Evolutionary conservation across 2,329 filamentous ascomycete species (phyloP).

Genomic region (Plectosphaerella sp.): DNA sequence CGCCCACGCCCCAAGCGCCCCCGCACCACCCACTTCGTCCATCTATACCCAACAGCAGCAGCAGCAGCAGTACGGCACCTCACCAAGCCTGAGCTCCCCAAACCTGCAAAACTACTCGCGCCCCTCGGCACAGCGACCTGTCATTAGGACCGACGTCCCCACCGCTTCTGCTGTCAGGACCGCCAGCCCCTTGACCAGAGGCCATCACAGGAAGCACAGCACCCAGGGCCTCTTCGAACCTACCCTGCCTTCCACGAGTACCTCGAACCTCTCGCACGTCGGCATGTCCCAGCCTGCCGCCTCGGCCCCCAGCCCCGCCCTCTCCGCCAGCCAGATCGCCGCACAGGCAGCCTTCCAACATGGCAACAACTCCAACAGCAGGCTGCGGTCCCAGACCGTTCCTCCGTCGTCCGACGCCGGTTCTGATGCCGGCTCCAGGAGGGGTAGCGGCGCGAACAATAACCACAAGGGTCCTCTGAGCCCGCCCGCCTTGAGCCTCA

Average conservation of each 20-base stretch:
- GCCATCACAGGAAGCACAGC: constrained; percentile 57
- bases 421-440: constrained; percentile 23
- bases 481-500: constrained; percentile 60
- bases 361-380: constrained; percentile 35
- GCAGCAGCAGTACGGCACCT: constrained; percentile 41
- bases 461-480: constrained; percentile 46
- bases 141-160: constrained; percentile 22
- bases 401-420: constrained; percentile 49
- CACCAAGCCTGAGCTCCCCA: constrained; percentile 41
- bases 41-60: constrained; percentile 20
- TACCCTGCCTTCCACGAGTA: constrained; percentile 59
- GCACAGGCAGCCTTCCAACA: constrained; percentile 72
- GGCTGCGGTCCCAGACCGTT: constrained; percentile 72
- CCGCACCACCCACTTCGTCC: constrained; percentile 5
- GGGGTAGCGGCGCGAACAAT: neutral
- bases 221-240: constrained; percentile 76
- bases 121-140: constrained; percentile 32
- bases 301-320: constrained; percentile 26
- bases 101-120: constrained; percentile 57
- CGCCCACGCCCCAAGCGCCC: constrained; percentile 11
- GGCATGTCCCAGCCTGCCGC: constrained; percentile 42
- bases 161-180: constrained; percentile 16
- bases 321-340: constrained; percentile 72
- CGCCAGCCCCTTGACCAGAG: constrained; percentile 25
- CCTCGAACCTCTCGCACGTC: constrained; percentile 49